Percentiles rank a stretch among this genome's conserved stretches.
Evolutionary conservation across 2,329 filamentous ascomycete genomes (phyloP).

Genomic region (Penicillium polonicum): DNA sequence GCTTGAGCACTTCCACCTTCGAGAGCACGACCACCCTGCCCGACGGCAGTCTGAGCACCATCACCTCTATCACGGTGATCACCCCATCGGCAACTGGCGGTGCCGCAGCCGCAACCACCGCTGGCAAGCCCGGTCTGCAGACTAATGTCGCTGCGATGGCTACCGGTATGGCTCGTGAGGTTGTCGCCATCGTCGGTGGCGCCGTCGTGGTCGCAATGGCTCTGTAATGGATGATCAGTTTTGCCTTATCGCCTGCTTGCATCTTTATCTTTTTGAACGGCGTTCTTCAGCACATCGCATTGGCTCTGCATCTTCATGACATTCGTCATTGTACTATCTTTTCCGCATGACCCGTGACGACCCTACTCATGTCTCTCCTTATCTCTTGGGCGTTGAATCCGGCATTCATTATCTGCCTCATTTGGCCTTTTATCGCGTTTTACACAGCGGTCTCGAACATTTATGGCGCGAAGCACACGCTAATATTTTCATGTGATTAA

Average conservation of each 20-base stretch:
- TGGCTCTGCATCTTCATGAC: slow-evolving; percentile 15
- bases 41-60: slow-evolving; percentile 44
- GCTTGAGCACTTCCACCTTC: slow-evolving; percentile 40
- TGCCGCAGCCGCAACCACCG: slow-evolving; percentile 22
- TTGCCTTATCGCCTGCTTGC: background rate
- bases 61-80: slow-evolving; percentile 48
- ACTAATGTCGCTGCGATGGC: slow-evolving; percentile 34
- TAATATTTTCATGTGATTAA: slow-evolving; percentile 12
- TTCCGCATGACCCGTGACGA: slow-evolving; percentile 19
- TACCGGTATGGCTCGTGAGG: slow-evolving; percentile 33
- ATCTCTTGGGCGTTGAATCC: slow-evolving; percentile 5
- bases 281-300: slow-evolving; percentile 15
- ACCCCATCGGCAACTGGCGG: slow-evolving; percentile 31
- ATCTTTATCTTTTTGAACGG: slow-evolving; percentile 2
- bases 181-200: slow-evolving; percentile 42
- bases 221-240: slow-evolving; percentile 26
- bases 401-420: background rate
- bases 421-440: background rate
- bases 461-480: slow-evolving; percentile 7
- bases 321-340: slow-evolving; percentile 24
- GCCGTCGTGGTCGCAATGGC: slow-evolving; percentile 43
- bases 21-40: slow-evolving; percentile 43
- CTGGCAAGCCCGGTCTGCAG: slow-evolving; percentile 40
- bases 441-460: background rate
- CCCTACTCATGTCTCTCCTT: slow-evolving; percentile 23